A percentile compares a stretch with the other conserved stretches of the same genome.
Evolutionary conservation across 495 filamentous ascomycete genomes (phyloP).

Genomic region (Xylaria bambusicola): DNA sequence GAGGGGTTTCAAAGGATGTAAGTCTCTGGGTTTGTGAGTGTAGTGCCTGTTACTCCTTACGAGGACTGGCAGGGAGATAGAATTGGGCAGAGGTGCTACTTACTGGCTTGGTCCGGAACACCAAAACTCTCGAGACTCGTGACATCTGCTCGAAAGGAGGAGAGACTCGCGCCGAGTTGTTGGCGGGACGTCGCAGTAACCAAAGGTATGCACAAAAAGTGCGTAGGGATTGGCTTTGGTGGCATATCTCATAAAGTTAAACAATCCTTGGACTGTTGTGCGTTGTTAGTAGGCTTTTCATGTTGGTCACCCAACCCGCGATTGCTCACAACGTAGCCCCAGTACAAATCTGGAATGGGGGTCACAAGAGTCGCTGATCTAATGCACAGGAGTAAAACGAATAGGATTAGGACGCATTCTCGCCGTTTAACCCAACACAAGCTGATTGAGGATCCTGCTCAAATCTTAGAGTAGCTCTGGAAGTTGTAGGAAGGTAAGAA

Average conservation of each 20-base stretch:
- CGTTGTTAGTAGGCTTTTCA: too few relatives aligned
- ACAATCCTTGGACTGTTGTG: too few relatives aligned
- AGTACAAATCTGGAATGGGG: too few relatives aligned
- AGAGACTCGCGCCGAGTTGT: constrained; percentile 63
- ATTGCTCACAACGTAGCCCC: too few relatives aligned
- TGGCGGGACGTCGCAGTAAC: constrained; percentile 61
- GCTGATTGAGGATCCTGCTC: too few relatives aligned
- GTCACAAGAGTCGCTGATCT: too few relatives aligned
- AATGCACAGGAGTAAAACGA: too few relatives aligned
- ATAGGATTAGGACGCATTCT: too few relatives aligned
- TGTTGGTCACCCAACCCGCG: too few relatives aligned
- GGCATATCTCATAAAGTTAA: constrained; percentile 28
- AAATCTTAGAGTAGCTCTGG: not conserved
- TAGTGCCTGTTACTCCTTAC: too few relatives aligned
- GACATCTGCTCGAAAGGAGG: constrained; percentile 61
- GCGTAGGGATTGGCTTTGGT: constrained; percentile 58
- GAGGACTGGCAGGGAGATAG: not conserved
- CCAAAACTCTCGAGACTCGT: constrained; percentile 37
- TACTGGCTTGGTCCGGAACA: constrained; percentile 55
- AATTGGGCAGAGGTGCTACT: not conserved
- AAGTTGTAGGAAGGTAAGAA: constrained; percentile 1
- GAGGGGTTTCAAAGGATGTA: not conserved
- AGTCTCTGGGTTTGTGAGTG: too few relatives aligned
- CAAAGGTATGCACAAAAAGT: constrained; percentile 87
- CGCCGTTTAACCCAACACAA: too few relatives aligned